Percentiles rank a stretch among this genome's conserved stretches.
Evolutionary conservation across 805 yeast genomes (phyloP).

Genomic region (Wickerhamomyces ciferrii): DNA sequence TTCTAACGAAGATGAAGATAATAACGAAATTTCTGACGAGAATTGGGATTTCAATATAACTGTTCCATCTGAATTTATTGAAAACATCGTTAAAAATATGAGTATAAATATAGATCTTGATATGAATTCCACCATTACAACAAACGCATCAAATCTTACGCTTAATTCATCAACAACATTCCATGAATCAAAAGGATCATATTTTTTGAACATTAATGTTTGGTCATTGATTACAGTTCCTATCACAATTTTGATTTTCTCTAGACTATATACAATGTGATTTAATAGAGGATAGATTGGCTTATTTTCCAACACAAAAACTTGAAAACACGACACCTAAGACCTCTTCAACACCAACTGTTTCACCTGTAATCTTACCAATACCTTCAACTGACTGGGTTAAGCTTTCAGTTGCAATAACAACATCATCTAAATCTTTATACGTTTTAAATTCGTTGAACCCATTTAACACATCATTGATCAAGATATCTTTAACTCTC

Average conservation of each 20-base stretch:
- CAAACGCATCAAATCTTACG: not conserved
- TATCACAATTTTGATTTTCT: not conserved
- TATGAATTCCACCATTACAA: too few relatives aligned
- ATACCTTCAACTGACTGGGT: constrained; percentile 76
- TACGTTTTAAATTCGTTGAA: constrained; percentile 55
- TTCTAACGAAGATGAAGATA: not conserved
- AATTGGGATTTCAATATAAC: not conserved
- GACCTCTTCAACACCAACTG: constrained; percentile 85
- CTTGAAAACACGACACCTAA: constrained; percentile 86
- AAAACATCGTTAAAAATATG: too few relatives aligned
- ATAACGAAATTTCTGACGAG: too few relatives aligned
- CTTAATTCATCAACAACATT: not conserved
- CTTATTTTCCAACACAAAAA: constrained; percentile 88
- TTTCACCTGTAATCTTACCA: constrained; percentile 87
- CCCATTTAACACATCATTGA: constrained; percentile 73
- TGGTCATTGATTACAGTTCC: not conserved
- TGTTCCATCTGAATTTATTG: not conserved
- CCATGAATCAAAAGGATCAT: not conserved
- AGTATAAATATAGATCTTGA: too few relatives aligned
- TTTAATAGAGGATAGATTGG: not conserved
- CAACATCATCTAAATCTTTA: constrained; percentile 59
- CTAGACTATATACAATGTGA: not conserved
- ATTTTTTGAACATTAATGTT: too few relatives aligned
- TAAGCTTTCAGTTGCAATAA: constrained; percentile 74
- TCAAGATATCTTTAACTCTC: constrained; percentile 69